Evolutionary conservation across 345 rosid species (phyloP).

Genomic region (Crucihimalaya himalaica): DNA sequence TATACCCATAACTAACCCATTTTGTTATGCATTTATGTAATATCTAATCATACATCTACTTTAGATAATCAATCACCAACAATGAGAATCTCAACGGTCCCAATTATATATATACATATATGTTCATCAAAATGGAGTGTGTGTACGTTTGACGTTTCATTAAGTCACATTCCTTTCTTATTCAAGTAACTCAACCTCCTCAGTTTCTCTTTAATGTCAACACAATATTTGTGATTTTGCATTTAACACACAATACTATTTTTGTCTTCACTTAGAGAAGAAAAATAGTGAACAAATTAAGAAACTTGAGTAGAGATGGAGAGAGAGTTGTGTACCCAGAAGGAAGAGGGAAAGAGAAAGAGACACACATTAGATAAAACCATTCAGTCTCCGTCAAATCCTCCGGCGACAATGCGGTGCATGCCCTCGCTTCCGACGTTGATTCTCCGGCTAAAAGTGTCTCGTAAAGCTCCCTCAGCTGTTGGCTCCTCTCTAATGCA

Average conservation of each 20-base stretch:
- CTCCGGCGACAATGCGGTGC: conserved; percentile 88
- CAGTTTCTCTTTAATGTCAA: conserved; percentile 32
- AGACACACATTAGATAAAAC: conserved; percentile 97
- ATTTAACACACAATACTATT: conserved; percentile 35
- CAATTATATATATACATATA: no score
- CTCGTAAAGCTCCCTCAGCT: conserved; percentile 88
- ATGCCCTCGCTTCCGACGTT: conserved; percentile 52
- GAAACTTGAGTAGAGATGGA: background rate
- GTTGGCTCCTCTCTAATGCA: conserved; percentile 90
- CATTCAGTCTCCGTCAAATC: conserved; percentile 96
- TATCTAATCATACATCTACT: conserved; percentile 26
- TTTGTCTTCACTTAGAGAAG: conserved; percentile 28
- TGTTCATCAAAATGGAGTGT: conserved; percentile 17
- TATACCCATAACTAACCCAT: conserved; percentile 17
- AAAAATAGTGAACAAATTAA: background rate
- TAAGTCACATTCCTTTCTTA: conserved; percentile 25
- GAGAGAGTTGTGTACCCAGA: conserved; percentile 66
- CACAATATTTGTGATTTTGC: conserved; percentile 21
- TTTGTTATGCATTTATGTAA: conserved; percentile 27
- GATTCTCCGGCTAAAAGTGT: conserved; percentile 79
- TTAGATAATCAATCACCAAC: conserved; percentile 21
- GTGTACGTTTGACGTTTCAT: conserved; percentile 7
- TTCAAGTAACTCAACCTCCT: conserved; percentile 34
- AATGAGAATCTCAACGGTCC: conserved; percentile 29
- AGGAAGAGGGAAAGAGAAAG: conserved; percentile 85